Conservation (phyloP, 768 basidiomycete genomes). For the Mrakia gelida region DNA sequence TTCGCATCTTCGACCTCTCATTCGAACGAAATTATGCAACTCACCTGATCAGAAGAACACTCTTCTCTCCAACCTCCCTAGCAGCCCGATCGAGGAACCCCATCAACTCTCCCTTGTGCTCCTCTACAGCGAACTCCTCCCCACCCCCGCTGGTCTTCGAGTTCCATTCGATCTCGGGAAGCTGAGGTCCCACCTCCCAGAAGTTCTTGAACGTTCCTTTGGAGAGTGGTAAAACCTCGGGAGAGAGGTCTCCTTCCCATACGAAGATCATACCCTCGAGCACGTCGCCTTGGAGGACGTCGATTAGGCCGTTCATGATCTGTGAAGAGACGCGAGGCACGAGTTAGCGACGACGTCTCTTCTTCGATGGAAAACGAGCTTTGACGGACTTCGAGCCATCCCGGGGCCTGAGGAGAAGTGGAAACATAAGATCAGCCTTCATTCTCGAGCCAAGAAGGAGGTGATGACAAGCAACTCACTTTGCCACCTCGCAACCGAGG, state of each 20-base stretch:
- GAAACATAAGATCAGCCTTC: neutral
- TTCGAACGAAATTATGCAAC: neutral
- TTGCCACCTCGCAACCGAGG: neutral
- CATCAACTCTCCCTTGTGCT: neutral
- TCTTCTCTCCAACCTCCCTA: neutral
- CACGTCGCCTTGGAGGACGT: neutral
- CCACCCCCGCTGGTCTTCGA: neutral
- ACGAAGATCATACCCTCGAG: neutral
- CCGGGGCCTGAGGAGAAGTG: neutral
- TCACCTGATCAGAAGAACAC: neutral
- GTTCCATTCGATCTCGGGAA: neutral
- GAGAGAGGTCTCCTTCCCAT: neutral
- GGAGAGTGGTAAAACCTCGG: neutral
- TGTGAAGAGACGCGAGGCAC: too few species aligned
- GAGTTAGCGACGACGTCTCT: too few species aligned
- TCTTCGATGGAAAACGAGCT: too few species aligned
- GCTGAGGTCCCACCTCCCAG: constrained; percentile 3
- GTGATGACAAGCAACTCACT: neutral
- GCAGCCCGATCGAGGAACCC: neutral
- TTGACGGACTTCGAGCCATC: neutral
- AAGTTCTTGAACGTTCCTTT: constrained; percentile 1
- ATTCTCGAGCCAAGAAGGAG: neutral
- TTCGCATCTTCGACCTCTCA: too few species aligned
- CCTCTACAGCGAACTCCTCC: neutral
- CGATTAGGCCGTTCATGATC: neutral